Conservation (phyloP, 495 filamentous ascomycete genomes). For the Neurospora sp. region DNA sequence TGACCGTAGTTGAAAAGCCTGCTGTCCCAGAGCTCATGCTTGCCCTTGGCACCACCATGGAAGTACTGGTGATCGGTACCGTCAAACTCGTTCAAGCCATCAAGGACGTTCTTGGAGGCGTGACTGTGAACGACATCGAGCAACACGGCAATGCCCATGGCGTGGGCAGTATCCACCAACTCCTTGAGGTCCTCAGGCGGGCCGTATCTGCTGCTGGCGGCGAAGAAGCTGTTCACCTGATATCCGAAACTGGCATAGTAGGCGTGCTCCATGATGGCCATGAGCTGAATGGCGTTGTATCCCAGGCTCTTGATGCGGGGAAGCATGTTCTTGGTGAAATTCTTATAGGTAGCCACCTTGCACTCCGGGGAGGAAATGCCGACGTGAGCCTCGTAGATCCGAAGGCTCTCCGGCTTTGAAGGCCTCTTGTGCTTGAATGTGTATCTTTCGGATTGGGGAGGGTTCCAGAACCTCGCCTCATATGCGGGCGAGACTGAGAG, state of each 20-base stretch:
- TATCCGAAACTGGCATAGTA: constrained; percentile 99
- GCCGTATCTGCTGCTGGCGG: constrained; percentile 91
- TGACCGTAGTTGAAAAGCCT: constrained; percentile 93
- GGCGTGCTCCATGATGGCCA: constrained; percentile 98
- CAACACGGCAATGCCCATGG: constrained; percentile 81
- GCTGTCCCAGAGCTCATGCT: constrained; percentile 91
- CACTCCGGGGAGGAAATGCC: constrained; percentile 91
- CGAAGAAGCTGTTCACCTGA: constrained; percentile 97
- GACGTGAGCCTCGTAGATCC: constrained; percentile 96
- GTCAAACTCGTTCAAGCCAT: constrained; percentile 92
- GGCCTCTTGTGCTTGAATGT: constrained; percentile 73
- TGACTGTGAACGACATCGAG: constrained; percentile 97
- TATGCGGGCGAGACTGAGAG: constrained; percentile 79
- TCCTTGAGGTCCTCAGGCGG: constrained; percentile 93
- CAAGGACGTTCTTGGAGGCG: constrained; percentile 90
- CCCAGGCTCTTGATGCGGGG: constrained; percentile 83
- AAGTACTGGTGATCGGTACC: constrained; percentile 93
- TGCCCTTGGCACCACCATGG: constrained; percentile 72
- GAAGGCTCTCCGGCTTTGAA: constrained; percentile 70
- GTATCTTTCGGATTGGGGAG: constrained; percentile 62
- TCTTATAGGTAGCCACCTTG: constrained; percentile 84
- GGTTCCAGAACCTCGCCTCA: constrained; percentile 96
- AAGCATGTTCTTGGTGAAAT: constrained; percentile 87
- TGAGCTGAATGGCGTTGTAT: constrained; percentile 96
- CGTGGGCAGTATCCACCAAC: constrained; percentile 88